Evolutionary conservation across 2,329 filamentous ascomycete genomes (phyloP).

Genomic region (Trichophyton verrucosum): DNA sequence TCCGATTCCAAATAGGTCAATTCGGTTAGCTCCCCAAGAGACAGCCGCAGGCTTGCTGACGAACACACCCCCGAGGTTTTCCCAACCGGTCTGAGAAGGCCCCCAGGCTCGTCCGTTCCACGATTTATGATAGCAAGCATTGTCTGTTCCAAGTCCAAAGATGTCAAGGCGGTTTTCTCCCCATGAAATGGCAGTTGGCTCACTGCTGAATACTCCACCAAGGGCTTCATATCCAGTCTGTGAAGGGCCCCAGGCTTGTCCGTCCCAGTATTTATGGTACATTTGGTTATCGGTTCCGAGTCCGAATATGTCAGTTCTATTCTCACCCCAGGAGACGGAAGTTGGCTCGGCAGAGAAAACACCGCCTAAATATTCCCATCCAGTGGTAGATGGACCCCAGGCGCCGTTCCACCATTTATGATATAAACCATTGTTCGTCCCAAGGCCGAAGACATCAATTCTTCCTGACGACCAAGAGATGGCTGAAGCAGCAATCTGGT

Average conservation of each 20-base stretch:
- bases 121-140: constrained; percentile 14
- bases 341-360: constrained; percentile 17
- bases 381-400: constrained; percentile 13
- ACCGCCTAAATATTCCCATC: constrained; percentile 23
- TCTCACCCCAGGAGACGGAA: constrained; percentile 18
- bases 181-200: constrained; percentile 15
- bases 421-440: constrained; percentile 13
- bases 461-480: constrained; percentile 12
- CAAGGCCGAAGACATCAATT: constrained; percentile 14
- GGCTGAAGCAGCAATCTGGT: constrained; percentile 11
- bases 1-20: constrained; percentile 16
- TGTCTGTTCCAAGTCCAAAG: constrained; percentile 15
- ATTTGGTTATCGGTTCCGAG: constrained; percentile 20
- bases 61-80: constrained; percentile 14
- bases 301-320: constrained; percentile 22
- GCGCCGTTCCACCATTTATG: constrained; percentile 13
- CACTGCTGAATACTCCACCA: constrained; percentile 14
- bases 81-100: constrained; percentile 12
- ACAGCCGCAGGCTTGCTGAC: constrained; percentile 15
- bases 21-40: constrained; percentile 14
- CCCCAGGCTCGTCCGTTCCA: constrained; percentile 13
- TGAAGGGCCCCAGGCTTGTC: constrained; percentile 11
- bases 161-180: constrained; percentile 14
- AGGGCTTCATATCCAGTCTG: constrained; percentile 10
- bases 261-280: constrained; percentile 21